Percentiles rank a stretch among this genome's conserved stretches.
These are phyloP conservation scores for Coemansia sp. DNA, from an alignment of 192 early-diverging fungal species.

Conservation along the genomic window DNA sequence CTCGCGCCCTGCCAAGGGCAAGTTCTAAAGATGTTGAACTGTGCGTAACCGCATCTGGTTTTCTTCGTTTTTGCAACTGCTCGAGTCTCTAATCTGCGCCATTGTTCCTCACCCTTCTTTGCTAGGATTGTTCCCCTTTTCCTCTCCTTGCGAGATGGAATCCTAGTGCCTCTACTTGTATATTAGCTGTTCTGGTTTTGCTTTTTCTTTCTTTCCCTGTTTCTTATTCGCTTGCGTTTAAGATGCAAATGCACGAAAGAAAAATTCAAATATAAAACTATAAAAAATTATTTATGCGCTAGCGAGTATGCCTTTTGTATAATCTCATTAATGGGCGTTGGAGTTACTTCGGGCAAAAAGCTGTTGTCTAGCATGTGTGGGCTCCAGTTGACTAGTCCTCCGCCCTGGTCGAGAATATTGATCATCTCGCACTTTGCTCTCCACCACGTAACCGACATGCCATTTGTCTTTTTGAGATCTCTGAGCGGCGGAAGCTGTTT, in stretches of 20 bases:
- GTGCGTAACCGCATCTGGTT: conserved; percentile 59
- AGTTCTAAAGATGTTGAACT: conserved; percentile 62
- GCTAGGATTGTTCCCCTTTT: not conserved
- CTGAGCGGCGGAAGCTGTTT: not conserved
- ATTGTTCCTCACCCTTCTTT: conserved; percentile 5
- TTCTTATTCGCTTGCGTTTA: not conserved
- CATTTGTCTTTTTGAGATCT: not conserved
- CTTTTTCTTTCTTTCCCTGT: conserved; percentile 44
- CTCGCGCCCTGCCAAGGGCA: conserved; percentile 52
- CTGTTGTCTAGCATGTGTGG: not conserved
- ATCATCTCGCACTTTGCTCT: not conserved
- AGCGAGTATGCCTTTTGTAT: not conserved
- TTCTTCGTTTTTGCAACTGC: conserved; percentile 33
- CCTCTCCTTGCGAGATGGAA: not conserved
- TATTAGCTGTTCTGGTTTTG: conserved; percentile 23
- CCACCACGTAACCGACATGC: not conserved
- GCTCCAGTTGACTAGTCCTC: not conserved
- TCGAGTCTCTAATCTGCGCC: conserved; percentile 3
- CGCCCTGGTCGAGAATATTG: not conserved
- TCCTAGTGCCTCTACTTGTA: conserved; percentile 10
- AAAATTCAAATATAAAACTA: conserved; percentile 13
- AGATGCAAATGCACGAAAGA: conserved; percentile 38
- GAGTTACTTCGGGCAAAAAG: not conserved
- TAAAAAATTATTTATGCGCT: not conserved
- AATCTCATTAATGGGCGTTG: not conserved